Conservation (phyloP, 2,329 filamentous ascomycete genomes). For the Helotiales sp. region DNA sequence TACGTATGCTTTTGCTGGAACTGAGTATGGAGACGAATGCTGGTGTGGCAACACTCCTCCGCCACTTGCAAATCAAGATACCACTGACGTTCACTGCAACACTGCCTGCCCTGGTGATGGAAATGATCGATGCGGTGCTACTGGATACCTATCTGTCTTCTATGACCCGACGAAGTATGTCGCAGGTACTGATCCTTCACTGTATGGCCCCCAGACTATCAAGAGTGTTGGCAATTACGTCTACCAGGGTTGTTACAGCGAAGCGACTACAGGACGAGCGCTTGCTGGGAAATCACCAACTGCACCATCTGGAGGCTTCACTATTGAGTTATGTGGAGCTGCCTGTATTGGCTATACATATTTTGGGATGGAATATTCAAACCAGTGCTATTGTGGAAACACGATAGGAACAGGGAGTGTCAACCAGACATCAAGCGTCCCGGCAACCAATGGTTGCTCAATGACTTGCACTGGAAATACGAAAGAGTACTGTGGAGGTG, state of each 20-base stretch:
- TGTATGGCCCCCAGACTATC: slow-evolving; percentile 26
- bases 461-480: slow-evolving; percentile 21
- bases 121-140: slow-evolving; percentile 18
- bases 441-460: slow-evolving; percentile 19
- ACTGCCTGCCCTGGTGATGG: slow-evolving; percentile 22
- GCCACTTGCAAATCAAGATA: slow-evolving; percentile 22
- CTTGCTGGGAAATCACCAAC: slow-evolving; percentile 19
- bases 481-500: slow-evolving; percentile 34
- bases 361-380: slow-evolving; percentile 35
- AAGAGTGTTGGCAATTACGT: slow-evolving; percentile 25
- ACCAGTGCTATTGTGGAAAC: slow-evolving; percentile 37
- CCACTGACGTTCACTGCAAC: slow-evolving; percentile 23
- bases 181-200: slow-evolving; percentile 20
- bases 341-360: slow-evolving; percentile 23
- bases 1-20: slow-evolving; percentile 33
- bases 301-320: slow-evolving; percentile 18
- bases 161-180: slow-evolving; percentile 26
- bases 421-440: slow-evolving; percentile 10
- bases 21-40: slow-evolving; percentile 36
- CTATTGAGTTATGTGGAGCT: slow-evolving; percentile 26
- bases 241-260: slow-evolving; percentile 38
- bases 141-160: slow-evolving; percentile 25
- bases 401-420: slow-evolving; percentile 15
- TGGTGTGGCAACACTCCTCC: slow-evolving; percentile 36
- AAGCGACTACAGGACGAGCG: slow-evolving; percentile 25